phyloP scores from a whole-genome alignment of 495 filamentous ascomycete genomes.

The Penicillium canariense region DNA sequence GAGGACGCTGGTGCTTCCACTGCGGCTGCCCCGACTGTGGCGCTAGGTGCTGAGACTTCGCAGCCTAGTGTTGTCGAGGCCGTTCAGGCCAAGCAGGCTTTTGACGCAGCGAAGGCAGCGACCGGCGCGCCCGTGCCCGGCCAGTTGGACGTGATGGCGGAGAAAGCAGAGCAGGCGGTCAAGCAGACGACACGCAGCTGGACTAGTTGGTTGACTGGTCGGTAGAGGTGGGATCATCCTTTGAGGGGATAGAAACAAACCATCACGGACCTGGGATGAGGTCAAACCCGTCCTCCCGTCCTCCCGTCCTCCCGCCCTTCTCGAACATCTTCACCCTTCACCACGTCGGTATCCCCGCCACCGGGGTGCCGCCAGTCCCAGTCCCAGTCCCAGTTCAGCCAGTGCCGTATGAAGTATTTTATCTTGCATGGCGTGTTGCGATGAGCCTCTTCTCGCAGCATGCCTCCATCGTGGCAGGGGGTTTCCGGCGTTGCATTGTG shows the following conservation, averaged over 20 bases:
- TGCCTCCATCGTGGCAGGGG: constrained; percentile 29
- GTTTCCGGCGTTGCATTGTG: constrained; percentile 29
- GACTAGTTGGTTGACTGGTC: constrained; percentile 46
- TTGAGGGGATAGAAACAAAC: not conserved
- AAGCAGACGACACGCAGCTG: constrained; percentile 43
- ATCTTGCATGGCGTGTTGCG: constrained; percentile 31
- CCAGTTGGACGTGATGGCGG: constrained; percentile 41
- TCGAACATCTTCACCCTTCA: not conserved
- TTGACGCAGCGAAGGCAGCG: constrained; percentile 19
- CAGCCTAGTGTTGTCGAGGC: constrained; percentile 39
- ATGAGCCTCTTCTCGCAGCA: constrained; percentile 15
- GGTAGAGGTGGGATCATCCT: constrained; percentile 19
- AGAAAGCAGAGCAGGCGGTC: constrained; percentile 39
- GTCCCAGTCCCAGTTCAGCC: not conserved
- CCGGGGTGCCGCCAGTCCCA: not conserved
- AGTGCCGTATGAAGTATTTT: constrained; percentile 19
- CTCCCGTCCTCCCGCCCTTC: not conserved
- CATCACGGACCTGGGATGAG: not conserved
- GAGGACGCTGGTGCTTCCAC: constrained; percentile 38
- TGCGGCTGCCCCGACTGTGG: constrained; percentile 2
- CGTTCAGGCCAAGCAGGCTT: constrained; percentile 31
- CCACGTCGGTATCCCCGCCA: not conserved
- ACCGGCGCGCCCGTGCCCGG: constrained; percentile 26
- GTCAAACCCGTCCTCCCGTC: not conserved
- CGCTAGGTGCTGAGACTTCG: constrained; percentile 5